Evolutionary conservation across 2,329 filamentous ascomycete species (phyloP), one percentile per base, ranked within the genome.

Genomic region (Microdochium trichocladiopsis): DNA sequence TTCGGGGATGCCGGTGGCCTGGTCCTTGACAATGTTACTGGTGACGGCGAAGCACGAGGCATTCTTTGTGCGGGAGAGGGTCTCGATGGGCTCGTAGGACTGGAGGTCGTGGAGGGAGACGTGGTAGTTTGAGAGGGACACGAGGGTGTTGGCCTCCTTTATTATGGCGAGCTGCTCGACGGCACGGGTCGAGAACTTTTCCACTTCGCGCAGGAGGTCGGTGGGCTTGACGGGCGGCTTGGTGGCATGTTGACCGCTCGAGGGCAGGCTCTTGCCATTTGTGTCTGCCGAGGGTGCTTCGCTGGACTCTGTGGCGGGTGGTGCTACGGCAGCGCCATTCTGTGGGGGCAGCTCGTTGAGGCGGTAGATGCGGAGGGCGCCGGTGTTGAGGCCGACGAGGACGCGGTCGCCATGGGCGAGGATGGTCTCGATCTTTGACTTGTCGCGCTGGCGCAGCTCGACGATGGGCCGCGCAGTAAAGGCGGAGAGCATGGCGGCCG

Each of bases 381-480:
- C 94, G 37, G 87, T 95, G 71, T 90, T 96, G 57, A 99, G 79
- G 52, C 94, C 94, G 53, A 96, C 91, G 51, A 99, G 82, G 33
- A 99, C 80, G 57, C 92, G 85, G 67, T 99, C 94, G 66, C 88
- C 91, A 72, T 96, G 90, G 56, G 93, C 90, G 48, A 97, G 80
- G 60, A 99, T 90, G 49, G 90, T 94, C 73, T 99, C 94, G 72
- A 99, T 96, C 77, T 88, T 94, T 59, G 90, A 95, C 77, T 95
- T 96, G 82, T 97, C 93, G 71, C 90, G 87, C 71, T 86, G 85
- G 75, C 88, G 92, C 64, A 99, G 87, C 88, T 99, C 94, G 78
- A 97, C 88, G 69, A 99, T 93, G 58, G 92, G 89, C 66, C 90
- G 88, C 75, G 94, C 92, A 62, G 88, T 95, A 74, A 99, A 99